A percentile compares a stretch with the other conserved stretches of the same genome.
Evolutionary conservation across 1,139 yeast genomes (phyloP).

Genomic region (Ashbya aceris): DNA sequence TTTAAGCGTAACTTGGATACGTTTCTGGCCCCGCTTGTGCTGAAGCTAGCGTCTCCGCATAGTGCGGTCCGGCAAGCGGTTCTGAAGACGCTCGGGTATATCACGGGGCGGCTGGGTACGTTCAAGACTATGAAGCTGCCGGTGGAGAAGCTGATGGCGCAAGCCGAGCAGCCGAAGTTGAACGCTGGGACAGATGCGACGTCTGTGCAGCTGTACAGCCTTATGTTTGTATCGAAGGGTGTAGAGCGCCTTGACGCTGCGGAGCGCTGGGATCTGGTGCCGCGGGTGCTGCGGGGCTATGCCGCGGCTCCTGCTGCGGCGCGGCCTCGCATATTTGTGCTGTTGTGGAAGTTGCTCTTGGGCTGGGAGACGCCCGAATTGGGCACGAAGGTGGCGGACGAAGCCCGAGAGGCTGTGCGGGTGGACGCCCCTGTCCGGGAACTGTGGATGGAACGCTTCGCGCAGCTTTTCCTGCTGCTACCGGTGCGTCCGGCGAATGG

Average conservation of each 20-base stretch:
- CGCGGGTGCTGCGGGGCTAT: conserved; percentile 41
- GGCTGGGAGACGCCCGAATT: conserved; percentile 43
- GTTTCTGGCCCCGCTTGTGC: conserved; percentile 67
- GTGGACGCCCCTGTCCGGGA: conserved; percentile 27
- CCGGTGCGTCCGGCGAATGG: conserved; percentile 30
- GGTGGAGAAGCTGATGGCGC: conserved; percentile 48
- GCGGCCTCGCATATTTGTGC: conserved; percentile 52
- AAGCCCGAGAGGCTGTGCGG: conserved; percentile 29
- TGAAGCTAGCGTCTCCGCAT: conserved; percentile 70
- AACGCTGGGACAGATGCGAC: conserved; percentile 38
- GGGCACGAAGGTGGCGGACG: conserved; percentile 38
- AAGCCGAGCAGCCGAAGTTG: conserved; percentile 48
- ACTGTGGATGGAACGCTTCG: conserved; percentile 39
- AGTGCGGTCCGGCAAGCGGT: conserved; percentile 60
- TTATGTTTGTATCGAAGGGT: conserved; percentile 59
- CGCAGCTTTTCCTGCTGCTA: conserved; percentile 48
- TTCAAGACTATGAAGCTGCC: conserved; percentile 53
- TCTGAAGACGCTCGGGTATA: conserved; percentile 54
- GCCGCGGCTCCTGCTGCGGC: conserved; percentile 32
- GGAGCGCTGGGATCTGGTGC: conserved; percentile 36
- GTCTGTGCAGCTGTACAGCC: conserved; percentile 53
- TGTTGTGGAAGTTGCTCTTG: conserved; percentile 47
- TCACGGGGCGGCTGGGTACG: conserved; percentile 59
- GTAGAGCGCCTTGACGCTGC: conserved; percentile 39
- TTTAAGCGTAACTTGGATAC: conserved; percentile 50